Percentiles rank a stretch among this genome's conserved stretches.
Conservation (phyloP, 148 eudicot species). For the Rhododendron ovatum region DNA sequence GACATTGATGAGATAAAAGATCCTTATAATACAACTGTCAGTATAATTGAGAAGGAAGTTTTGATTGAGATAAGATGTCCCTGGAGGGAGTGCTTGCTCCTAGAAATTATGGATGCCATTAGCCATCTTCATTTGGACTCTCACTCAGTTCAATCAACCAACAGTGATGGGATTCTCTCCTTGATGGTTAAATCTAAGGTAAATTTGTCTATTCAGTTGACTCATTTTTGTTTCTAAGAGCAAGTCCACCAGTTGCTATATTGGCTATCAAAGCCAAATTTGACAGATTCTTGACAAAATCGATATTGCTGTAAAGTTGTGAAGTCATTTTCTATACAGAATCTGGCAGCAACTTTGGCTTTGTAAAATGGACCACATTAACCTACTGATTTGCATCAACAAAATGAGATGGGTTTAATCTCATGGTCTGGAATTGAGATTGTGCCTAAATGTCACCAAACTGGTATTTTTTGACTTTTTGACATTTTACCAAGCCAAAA, state of each 20-base stretch:
- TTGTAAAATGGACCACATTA: not conserved
- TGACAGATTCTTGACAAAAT: not conserved
- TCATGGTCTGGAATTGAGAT: not conserved
- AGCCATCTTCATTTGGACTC: conserved; percentile 47
- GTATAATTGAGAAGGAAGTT: conserved; percentile 38
- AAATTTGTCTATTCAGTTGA: not conserved
- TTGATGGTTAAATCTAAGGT: conserved; percentile 59
- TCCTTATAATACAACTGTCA: conserved; percentile 27
- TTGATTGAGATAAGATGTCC: conserved; percentile 47
- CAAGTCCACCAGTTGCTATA: not conserved
- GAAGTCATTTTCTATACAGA: not conserved
- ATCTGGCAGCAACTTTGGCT: not conserved
- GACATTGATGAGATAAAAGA: conserved; percentile 22
- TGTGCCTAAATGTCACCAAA: not conserved
- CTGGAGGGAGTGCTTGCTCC: conserved; percentile 52
- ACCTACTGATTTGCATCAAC: not conserved
- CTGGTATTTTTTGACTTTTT: not conserved
- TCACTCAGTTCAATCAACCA: conserved; percentile 56
- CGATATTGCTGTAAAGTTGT: not conserved
- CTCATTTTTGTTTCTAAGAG: not conserved
- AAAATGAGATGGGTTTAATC: not conserved
- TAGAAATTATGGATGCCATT: conserved; percentile 48
- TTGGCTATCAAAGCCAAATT: not conserved
- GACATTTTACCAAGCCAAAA: not conserved
- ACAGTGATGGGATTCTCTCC: conserved; percentile 44